These are phyloP conservation scores for Bimuria novae-zelandiae DNA, from an alignment of 2,329 filamentous ascomycete species.

Conservation along the genomic window DNA sequence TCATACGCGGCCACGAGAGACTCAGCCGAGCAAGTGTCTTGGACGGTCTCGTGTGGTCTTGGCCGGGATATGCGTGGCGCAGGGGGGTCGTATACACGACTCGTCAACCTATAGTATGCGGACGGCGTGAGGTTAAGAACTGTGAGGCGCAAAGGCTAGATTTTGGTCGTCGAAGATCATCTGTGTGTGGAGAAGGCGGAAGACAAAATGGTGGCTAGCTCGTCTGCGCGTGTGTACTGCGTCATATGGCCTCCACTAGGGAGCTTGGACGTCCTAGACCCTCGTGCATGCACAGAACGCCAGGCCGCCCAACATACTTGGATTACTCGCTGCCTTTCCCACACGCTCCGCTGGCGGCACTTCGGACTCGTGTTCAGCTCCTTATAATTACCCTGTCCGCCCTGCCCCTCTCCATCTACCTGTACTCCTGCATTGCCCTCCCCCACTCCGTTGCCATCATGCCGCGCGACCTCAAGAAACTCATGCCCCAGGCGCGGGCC, in stretches of 20 bases:
- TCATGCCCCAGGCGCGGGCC: slow-evolving; percentile 53
- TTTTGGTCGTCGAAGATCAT: not conserved
- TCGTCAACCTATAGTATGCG: not conserved
- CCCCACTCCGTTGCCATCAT: slow-evolving; percentile 27
- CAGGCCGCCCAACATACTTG: slow-evolving; percentile 1
- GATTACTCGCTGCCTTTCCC: slow-evolving; percentile 5
- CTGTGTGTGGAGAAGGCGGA: not conserved
- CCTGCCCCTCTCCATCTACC: slow-evolving; percentile 23
- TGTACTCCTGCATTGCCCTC: slow-evolving; percentile 10
- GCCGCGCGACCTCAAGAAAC: slow-evolving; percentile 52
- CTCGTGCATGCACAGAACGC: slow-evolving; percentile 5
- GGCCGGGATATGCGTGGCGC: not conserved
- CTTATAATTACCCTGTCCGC: slow-evolving; percentile 21
- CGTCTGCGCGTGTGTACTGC: slow-evolving; percentile 13
- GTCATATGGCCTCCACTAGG: slow-evolving; percentile 24
- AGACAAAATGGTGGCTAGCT: not conserved
- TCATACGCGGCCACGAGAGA: not conserved
- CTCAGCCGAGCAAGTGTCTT: slow-evolving; percentile 1
- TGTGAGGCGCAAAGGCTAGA: not conserved
- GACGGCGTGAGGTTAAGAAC: not conserved
- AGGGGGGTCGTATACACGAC: not conserved
- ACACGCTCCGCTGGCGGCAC: slow-evolving; percentile 31
- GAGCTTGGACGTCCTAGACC: slow-evolving; percentile 19
- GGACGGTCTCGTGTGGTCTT: slow-evolving; percentile 12
- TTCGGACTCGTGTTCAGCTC: slow-evolving; percentile 13